phyloP scores from a whole-genome alignment of 2,329 filamentous ascomycete species.

The Talaromyces sp. region DNA sequence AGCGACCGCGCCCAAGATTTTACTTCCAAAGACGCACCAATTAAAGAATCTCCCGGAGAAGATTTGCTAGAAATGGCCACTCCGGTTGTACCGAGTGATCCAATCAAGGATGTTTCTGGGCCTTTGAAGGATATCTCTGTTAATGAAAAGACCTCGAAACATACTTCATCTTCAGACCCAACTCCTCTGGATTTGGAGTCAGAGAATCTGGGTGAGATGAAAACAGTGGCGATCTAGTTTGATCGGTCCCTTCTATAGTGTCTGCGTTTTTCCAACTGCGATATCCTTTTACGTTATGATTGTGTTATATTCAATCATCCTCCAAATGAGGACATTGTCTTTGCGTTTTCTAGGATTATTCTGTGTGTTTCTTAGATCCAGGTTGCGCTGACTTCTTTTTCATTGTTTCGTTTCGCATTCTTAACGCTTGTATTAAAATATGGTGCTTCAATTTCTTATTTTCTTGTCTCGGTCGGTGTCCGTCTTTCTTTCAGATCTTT shows the following conservation, averaged over 20 bases:
- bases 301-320: constrained; percentile 11
- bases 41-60: constrained; percentile 33
- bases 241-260: constrained; percentile 1
- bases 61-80: constrained; percentile 44
- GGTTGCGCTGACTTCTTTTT: constrained; percentile 18
- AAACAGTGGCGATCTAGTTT: constrained; percentile 46
- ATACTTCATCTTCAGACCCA: constrained; percentile 28
- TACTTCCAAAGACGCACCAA: constrained; percentile 28
- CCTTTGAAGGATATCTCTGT: constrained; percentile 30
- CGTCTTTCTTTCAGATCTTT: constrained; percentile 12
- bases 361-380: constrained; percentile 16
- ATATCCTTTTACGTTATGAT: constrained; percentile 17
- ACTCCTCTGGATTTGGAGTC: constrained; percentile 35
- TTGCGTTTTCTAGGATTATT: constrained; percentile 18
- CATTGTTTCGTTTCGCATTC: constrained; percentile 17
- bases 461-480: constrained; percentile 22
- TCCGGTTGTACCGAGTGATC: constrained; percentile 29
- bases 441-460: constrained; percentile 13
- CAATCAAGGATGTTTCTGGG: constrained; percentile 1
- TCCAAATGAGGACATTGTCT: constrained; percentile 16
- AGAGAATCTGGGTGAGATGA: constrained; percentile 48
- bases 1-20: constrained; percentile 35
- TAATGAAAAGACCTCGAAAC: constrained; percentile 34
- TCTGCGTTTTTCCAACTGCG: not conserved
- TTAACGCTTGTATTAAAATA: constrained; percentile 20